Base-by-base conservation (phyloP, 805 yeast genomes). In the Vanderwaltozyma tropicalis region DNA sequence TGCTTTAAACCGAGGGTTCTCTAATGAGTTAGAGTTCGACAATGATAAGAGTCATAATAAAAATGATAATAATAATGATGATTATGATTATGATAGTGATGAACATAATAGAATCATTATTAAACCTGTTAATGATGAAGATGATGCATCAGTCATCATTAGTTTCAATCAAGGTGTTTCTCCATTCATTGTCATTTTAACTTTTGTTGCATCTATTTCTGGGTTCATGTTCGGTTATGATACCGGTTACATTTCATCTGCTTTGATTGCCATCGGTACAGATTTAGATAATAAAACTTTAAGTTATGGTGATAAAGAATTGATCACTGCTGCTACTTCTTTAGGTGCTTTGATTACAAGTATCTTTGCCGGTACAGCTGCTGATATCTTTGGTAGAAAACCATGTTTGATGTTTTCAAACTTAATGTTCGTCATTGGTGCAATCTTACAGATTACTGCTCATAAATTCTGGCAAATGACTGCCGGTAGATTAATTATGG, bases 171-270 rank as follows among this genome's bases (percentile, higher is more conserved):
- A 71, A 11, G 69, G 62, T 40, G 78, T 84, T 3, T 70, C 92
- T 10, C 61, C 67, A 7, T 62, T 83, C 50, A 85, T 87, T 35
- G 63, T 86, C 18, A 61, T 73, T 20, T 61, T 87, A 37, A 83
- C 95, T 0, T 66, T 78, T 35, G 77, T 78, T 20, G 76, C 96
- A 0, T 87, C 96, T 7, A 80, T 89, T 44, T 87, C 96, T 0
- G 97, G 97, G 1, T 86, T 88, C 62, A 76, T 89, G 86, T 89
- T 89, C 62, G 98, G 98, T 48, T 89, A 89, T 55, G 98, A 89
- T 60, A 89, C 97, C 1, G 97, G 97, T 48, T 89, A 89, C 62
- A 88, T 89, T 30, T 89, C 97, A 3, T 79, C 94, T 15, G 96
- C 96, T 0, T 68, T 89, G 50, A 95, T 88, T 16, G 76, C 87